phyloP scores from a whole-genome alignment of 768 basidiomycete genomes.

The Agaricus subrufescens region DNA sequence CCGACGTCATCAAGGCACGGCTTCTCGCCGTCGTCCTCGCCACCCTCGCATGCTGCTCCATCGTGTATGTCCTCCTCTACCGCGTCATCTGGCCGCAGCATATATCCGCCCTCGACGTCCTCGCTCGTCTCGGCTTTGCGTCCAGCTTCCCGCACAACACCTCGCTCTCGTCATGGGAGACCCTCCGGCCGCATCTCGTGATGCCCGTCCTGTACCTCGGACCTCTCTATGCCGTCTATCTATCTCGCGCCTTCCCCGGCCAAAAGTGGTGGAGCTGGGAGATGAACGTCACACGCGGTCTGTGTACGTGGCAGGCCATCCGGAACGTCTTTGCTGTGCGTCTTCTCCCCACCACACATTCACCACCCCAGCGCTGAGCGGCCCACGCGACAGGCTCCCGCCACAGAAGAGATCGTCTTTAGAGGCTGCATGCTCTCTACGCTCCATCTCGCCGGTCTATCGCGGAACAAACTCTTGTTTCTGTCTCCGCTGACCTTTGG shows the following conservation, averaged over 20 bases:
- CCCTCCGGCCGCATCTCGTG: slow-evolving; percentile 51
- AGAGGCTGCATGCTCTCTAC: slow-evolving; percentile 77
- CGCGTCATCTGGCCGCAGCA: not conserved
- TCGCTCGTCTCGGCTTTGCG: slow-evolving; percentile 4
- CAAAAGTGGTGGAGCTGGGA: slow-evolving; percentile 46
- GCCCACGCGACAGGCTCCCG: slow-evolving; percentile 55
- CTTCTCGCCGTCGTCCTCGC: slow-evolving; percentile 62
- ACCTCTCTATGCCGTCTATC: slow-evolving; percentile 60
- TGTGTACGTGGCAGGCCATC: slow-evolving; percentile 52
- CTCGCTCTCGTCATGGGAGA: not conserved
- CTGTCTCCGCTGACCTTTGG: slow-evolving; percentile 86
- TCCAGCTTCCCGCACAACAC: not conserved
- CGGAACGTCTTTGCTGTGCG: slow-evolving; percentile 62
- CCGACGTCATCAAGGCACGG: slow-evolving; percentile 76
- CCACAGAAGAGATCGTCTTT: slow-evolving; percentile 93
- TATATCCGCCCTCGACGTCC: slow-evolving; percentile 7
- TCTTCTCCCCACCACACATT: not conserved
- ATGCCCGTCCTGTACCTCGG: slow-evolving; percentile 75
- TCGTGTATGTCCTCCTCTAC: slow-evolving; percentile 41
- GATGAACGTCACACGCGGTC: slow-evolving; percentile 30
- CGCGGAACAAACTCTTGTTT: slow-evolving; percentile 61
- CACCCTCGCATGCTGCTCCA: slow-evolving; percentile 51
- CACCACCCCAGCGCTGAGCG: not conserved
- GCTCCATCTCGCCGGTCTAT: slow-evolving; percentile 62
- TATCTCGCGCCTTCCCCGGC: slow-evolving; percentile 46